Base-by-base conservation (phyloP, 2,329 filamentous ascomycete genomes). In the Endothia cerciana region DNA sequence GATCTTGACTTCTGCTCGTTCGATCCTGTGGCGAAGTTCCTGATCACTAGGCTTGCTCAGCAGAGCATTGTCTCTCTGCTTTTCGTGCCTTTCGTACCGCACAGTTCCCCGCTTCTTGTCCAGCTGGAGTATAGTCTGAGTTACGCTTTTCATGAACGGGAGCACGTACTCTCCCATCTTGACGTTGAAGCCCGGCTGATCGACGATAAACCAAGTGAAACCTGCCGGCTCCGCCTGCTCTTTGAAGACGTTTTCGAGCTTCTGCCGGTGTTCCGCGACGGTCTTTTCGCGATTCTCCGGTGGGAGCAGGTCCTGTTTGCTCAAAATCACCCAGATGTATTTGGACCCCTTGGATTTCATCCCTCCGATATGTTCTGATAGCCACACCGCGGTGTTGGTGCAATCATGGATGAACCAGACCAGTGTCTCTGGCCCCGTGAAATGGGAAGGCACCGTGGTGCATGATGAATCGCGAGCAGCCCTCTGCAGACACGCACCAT, bases 311-410 rank as follows among this genome's bases (percentile, higher is more conserved):
- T 77, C 76, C 30, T 77, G 76, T 19, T 76, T 76, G 67, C 72
- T 77, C 53, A 77, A 69, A 2, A 77, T 11, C 17, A 77, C 69
- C 51, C 75, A 76, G 60, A 75, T 68, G 60, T 74, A 60, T 28
- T 36, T 45, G 30, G 41, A 17, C 6, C 41, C 58, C 19, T 60
- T 60, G 25, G 28, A 7, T 41, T 60, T 60, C 58, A 60, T 60
- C 1, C 11, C 28, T 7, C 17, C 2, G 15, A 60, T 51, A 10
- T 40, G 49, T 4, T 60, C 43, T 7, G 13, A 1, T 8, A 60
- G 58, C 6, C n/a, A 25, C 10, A 15, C 3, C 3, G 11, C 5
- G 0, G 4, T 8, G 13, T 38, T 2, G 10, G 7, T 36, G n/a
- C 43, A 47, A 3, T 47, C 58, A 25, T 60, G 30, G 25, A 49